Evolutionary conservation across 2,329 filamentous ascomycete species (phyloP).

Genomic region (Ophiostoma australiae): DNA sequence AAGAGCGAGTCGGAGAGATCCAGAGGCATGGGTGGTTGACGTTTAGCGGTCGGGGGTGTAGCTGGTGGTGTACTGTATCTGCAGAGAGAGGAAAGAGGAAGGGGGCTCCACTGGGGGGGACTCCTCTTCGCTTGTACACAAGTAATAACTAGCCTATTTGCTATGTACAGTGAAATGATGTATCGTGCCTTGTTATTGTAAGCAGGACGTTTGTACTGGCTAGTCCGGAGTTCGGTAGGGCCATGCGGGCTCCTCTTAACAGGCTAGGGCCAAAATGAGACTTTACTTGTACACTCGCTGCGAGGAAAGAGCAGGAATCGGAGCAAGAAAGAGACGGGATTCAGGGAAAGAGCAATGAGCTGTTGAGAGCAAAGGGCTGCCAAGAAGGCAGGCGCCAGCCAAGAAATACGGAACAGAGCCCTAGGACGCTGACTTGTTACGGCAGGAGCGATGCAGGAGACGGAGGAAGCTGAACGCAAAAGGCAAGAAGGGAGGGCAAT

Average conservation of each 20-base stretch:
- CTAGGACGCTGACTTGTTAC: neutral
- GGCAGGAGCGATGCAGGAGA: neutral
- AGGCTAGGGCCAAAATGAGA: neutral
- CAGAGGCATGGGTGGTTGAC: slow-evolving; percentile 14
- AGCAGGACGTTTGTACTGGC: slow-evolving; percentile 14
- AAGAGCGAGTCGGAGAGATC: slow-evolving; percentile 12
- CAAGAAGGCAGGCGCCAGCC: neutral
- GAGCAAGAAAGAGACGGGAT: neutral
- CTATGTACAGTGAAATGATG: neutral
- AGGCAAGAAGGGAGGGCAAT: neutral
- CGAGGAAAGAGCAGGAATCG: neutral
- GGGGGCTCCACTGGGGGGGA: slow-evolving; percentile 17
- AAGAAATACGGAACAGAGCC: neutral
- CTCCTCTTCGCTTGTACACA: slow-evolving; percentile 12
- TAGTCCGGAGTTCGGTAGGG: slow-evolving; percentile 18
- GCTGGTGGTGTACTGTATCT: too few species aligned
- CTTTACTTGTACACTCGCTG: neutral
- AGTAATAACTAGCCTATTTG: neutral
- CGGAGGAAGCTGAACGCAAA: neutral
- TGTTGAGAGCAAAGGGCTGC: neutral
- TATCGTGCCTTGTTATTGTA: slow-evolving; percentile 16
- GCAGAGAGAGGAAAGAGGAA: slow-evolving; percentile 14
- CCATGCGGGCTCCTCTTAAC: neutral
- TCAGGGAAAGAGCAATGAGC: neutral
- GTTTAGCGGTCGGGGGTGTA: slow-evolving; percentile 16